Percentiles rank a stretch among this genome's conserved stretches.
These are phyloP conservation scores for Guillardia theta DNA, from an alignment of 78 protist species.

Conservation along the genomic window DNA sequence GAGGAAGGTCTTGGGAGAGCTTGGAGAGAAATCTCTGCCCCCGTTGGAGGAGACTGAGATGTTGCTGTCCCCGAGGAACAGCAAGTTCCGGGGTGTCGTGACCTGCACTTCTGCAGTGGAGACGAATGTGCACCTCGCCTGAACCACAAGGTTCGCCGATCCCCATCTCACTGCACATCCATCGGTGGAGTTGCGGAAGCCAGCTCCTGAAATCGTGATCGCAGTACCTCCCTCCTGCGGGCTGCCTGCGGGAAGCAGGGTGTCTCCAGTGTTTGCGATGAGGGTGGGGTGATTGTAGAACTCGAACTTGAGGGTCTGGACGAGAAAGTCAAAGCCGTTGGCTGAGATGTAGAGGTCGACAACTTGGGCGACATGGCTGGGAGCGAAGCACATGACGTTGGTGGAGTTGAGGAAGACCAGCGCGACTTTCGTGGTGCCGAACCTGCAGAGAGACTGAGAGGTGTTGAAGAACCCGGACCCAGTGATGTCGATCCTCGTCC, in stretches of 20 bases:
- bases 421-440: background rate
- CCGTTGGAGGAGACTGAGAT: background rate
- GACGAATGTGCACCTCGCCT: background rate
- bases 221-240: background rate
- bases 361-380: background rate
- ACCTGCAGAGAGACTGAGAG: background rate
- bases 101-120: background rate
- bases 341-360: background rate
- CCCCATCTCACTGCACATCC: background rate
- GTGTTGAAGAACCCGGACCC: background rate
- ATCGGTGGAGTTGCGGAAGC: background rate
- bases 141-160: background rate
- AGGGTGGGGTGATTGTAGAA: background rate
- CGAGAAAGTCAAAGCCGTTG: background rate
- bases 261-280: background rate
- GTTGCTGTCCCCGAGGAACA: background rate
- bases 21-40: background rate
- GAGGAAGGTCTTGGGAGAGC: background rate
- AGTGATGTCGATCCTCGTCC: background rate
- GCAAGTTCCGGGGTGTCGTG: background rate
- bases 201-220: background rate
- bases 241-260: background rate
- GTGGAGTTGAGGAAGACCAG: background rate
- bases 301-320: background rate
- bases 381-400: background rate